Evolutionary conservation across 2,329 filamentous ascomycete species (phyloP).

Genomic region (Thermoascus crustaceus): DNA sequence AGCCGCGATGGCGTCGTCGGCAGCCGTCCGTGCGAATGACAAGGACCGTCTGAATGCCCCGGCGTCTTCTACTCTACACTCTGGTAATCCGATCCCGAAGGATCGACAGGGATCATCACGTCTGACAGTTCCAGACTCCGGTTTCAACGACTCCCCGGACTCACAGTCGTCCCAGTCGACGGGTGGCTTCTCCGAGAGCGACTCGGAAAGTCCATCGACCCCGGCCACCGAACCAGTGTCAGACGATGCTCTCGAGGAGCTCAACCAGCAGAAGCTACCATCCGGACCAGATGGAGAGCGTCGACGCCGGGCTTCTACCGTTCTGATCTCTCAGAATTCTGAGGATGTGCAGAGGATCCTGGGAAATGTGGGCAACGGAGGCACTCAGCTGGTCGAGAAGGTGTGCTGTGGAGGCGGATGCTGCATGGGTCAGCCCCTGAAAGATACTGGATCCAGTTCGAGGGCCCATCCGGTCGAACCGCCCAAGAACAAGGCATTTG

Average conservation of each 20-base stretch:
- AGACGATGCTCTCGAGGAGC: constrained; percentile 25
- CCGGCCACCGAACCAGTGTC: constrained; percentile 32
- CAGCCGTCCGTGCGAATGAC: constrained; percentile 15
- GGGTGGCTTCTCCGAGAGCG: constrained; percentile 24
- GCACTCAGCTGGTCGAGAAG: constrained; percentile 54
- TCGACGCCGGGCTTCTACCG: constrained; percentile 38
- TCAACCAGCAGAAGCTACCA: constrained; percentile 10
- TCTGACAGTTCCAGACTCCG: constrained; percentile 26
- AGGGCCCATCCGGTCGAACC: constrained; percentile 42
- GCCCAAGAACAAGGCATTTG: constrained; percentile 80
- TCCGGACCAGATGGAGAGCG: constrained; percentile 16
- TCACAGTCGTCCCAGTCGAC: constrained; percentile 23
- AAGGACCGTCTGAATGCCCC: constrained; percentile 24
- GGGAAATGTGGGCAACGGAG: constrained; percentile 43
- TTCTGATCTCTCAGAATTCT: constrained; percentile 49
- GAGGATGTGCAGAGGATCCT: constrained; percentile 52
- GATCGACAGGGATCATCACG: constrained; percentile 34
- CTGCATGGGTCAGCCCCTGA: constrained; percentile 51
- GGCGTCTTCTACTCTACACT: constrained; percentile 37
- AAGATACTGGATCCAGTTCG: constrained; percentile 32
- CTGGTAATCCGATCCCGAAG: constrained; percentile 41
- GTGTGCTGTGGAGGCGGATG: constrained; percentile 59
- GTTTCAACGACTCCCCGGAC: constrained; percentile 20
- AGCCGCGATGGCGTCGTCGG: constrained; percentile 17
- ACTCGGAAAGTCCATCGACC: constrained; percentile 32